These are phyloP conservation scores for Endocalyx cinctus DNA, from an alignment of 2,329 filamentous ascomycete species.

Conservation along the genomic window DNA sequence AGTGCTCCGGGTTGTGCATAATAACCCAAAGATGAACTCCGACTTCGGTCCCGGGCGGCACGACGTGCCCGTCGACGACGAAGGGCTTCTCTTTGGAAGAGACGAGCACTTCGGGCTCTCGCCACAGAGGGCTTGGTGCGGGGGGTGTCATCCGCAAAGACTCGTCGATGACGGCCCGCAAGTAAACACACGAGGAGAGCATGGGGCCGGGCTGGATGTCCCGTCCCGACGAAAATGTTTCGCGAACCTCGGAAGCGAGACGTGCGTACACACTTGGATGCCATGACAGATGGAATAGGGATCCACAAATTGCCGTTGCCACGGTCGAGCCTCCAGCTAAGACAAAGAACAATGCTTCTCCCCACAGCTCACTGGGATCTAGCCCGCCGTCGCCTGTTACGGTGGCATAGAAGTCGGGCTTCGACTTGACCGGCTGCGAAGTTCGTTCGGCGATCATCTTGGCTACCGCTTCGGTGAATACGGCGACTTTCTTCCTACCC, in stretches of 20 bases:
- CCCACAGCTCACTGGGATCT: no score
- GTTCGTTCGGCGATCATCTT: no score
- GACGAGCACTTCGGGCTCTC: conserved; percentile 3
- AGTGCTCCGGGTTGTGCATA: conserved; percentile 7
- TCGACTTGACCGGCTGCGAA: no score
- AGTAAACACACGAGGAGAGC: conserved; percentile 7
- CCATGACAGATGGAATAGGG: conserved; percentile 2
- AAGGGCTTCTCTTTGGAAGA: conserved; percentile 2
- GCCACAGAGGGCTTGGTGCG: conserved; percentile 4
- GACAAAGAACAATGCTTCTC: no score
- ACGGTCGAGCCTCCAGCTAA: no score
- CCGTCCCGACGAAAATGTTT: conserved; percentile 4
- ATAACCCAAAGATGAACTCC: conserved; percentile 9
- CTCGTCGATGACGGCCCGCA: conserved; percentile 12
- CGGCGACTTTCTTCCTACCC: no score
- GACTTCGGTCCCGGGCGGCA: conserved; percentile 9
- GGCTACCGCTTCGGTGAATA: no score
- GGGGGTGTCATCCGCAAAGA: conserved; percentile 11
- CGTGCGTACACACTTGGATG: conserved; percentile 2
- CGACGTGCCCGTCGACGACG: conserved; percentile 2
- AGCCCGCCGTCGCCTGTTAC: no score
- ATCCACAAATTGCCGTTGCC: no score
- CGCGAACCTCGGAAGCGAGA: conserved; percentile 8
- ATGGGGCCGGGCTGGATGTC: conserved; percentile 5
- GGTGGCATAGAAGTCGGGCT: no score